Conservation (phyloP, 345 rosid species). For the Rhodomyrtus tomentosa region DNA sequence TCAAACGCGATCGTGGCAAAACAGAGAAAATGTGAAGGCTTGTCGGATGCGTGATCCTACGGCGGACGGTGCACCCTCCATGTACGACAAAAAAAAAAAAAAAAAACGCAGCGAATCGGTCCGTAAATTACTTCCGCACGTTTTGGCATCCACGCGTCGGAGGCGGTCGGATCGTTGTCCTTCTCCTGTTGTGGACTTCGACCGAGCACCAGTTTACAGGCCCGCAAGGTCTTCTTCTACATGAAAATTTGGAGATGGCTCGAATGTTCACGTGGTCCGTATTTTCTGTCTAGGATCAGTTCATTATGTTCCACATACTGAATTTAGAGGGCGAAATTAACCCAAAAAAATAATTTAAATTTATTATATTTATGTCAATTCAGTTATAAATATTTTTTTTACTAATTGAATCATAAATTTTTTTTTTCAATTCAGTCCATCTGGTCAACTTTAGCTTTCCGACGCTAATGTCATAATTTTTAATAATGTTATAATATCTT, state of each 20-base stretch:
- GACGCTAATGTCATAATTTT: too few relatives aligned
- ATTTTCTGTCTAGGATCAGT: not conserved
- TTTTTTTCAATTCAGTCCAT: too few relatives aligned
- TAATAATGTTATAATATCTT: too few relatives aligned
- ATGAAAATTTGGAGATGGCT: not conserved
- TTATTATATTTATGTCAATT: too few relatives aligned
- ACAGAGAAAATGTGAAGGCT: not conserved
- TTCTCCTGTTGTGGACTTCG: not conserved
- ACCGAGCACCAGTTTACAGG: not conserved
- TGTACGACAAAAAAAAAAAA: not conserved
- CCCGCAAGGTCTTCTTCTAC: not conserved
- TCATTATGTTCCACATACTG: not conserved
- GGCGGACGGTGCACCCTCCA: not conserved
- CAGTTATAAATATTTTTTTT: too few relatives aligned
- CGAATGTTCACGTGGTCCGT: not conserved
- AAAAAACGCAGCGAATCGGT: not conserved
- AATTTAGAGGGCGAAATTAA: too few relatives aligned
- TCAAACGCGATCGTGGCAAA: not conserved
- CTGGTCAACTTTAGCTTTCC: too few relatives aligned
- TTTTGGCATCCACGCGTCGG: not conserved
- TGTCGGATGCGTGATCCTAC: not conserved
- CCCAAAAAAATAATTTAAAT: too few relatives aligned
- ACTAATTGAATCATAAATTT: too few relatives aligned
- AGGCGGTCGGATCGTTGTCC: not conserved
- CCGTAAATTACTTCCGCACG: not conserved